Evolutionary conservation across 345 rosid genomes (phyloP).

Genomic region (Excoecaria cochinchinensis): DNA sequence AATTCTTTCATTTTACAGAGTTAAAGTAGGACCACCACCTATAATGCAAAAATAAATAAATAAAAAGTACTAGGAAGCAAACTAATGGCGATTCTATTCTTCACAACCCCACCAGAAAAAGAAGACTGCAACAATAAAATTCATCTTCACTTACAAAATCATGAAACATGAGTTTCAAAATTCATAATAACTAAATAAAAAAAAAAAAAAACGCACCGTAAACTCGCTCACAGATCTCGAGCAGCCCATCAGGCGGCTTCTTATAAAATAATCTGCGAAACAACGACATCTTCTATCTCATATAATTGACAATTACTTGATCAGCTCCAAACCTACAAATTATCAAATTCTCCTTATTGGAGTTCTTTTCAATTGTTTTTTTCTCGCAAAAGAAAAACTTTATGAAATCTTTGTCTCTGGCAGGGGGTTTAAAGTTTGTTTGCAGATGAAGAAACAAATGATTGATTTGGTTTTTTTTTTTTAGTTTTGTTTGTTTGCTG

Average conservation of each 20-base stretch:
- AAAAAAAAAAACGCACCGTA: slow-evolving; percentile 48
- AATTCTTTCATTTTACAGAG: neutral
- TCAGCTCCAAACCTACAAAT: neutral
- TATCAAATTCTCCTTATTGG: neutral
- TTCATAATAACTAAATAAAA: neutral
- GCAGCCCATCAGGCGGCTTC: slow-evolving; percentile 92
- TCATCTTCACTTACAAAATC: neutral
- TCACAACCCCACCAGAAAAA: neutral
- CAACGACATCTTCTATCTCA: slow-evolving; percentile 58
- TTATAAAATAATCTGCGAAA: slow-evolving; percentile 75
- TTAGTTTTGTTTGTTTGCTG: neutral
- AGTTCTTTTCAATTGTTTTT: too few species aligned
- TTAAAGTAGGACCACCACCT: neutral
- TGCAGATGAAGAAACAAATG: neutral
- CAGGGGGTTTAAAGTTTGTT: neutral
- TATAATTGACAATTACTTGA: neutral
- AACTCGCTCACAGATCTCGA: slow-evolving; percentile 85
- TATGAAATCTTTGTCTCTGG: neutral
- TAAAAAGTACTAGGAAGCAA: neutral
- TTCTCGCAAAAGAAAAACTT: neutral
- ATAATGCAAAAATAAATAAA: neutral
- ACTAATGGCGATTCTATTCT: neutral
- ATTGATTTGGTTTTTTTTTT: neutral
- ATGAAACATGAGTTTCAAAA: neutral
- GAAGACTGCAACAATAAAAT: neutral